Conservation (phyloP, 495 filamentous ascomycete species). For the Xylaria bambusicola region DNA sequence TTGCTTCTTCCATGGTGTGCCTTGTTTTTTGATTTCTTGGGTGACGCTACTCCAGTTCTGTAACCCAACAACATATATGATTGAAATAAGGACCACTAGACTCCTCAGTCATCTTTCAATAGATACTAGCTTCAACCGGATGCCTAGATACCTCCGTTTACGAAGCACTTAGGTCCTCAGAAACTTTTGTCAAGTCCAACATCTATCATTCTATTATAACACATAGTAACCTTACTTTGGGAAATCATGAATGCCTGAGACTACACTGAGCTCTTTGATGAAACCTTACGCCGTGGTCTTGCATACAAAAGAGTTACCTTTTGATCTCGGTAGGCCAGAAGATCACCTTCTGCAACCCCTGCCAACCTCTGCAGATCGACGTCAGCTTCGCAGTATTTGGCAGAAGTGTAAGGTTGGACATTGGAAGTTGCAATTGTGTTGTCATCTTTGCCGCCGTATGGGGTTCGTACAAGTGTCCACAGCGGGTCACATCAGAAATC, state of each 20-base stretch:
- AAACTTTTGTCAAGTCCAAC: not conserved
- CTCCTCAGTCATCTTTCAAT: not conserved
- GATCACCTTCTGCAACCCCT: not conserved
- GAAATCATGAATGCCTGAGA: not conserved
- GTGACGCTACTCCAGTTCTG: conserved; percentile 3
- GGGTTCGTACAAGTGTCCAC: not conserved
- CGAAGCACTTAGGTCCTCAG: not conserved
- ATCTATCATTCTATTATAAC: not conserved
- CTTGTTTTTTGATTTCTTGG: not conserved
- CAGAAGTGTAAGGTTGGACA: not conserved
- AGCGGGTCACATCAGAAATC: not conserved
- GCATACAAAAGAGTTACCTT: not conserved
- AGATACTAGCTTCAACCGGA: not conserved
- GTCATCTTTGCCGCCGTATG: not conserved
- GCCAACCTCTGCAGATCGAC: not conserved
- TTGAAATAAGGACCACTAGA: not conserved
- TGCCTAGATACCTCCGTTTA: not conserved
- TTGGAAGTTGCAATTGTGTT: conserved; percentile 12
- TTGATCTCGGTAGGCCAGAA: not conserved
- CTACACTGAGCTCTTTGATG: not conserved
- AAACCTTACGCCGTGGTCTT: not conserved
- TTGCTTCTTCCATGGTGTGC: not conserved
- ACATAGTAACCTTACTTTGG: not conserved
- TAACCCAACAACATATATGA: not conserved
- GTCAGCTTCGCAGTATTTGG: not conserved